A percentile compares a stretch with the other conserved stretches of the same genome.
phyloP scores from a whole-genome alignment of 148 eudicot species.

The Arctostaphylos glauca region DNA sequence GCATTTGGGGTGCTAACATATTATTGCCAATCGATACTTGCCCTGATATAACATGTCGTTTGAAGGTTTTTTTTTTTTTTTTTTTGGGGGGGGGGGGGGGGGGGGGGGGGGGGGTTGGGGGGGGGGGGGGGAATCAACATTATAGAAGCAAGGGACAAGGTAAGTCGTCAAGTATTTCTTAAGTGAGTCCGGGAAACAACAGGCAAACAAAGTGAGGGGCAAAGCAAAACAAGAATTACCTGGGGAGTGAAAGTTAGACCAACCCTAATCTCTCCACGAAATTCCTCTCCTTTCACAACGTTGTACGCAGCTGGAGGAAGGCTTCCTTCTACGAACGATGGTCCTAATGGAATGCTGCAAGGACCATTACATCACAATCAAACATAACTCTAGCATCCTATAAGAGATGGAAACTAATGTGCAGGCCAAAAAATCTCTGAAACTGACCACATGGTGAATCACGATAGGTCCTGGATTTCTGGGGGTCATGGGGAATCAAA shows the following conservation, averaged over 20 bases:
- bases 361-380: background rate
- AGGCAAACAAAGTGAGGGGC: background rate
- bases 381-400: background rate
- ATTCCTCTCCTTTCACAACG: constrained; percentile 49
- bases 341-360: constrained; percentile 43
- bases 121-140: background rate
- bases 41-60: background rate
- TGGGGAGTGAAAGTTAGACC: constrained; percentile 40
- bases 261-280: constrained; percentile 44
- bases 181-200: background rate
- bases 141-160: background rate
- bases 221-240: constrained; percentile 10
- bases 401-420: background rate
- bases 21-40: background rate
- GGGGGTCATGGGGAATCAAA: background rate
- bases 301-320: constrained; percentile 38
- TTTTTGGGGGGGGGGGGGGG: background rate
- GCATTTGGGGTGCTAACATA: background rate
- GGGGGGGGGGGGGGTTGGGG: background rate
- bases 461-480: background rate
- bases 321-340: constrained; percentile 38
- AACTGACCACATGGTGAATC: background rate
- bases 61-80: too few relatives aligned
- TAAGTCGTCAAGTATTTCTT: background rate
- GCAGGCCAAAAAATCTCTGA: background rate